These are phyloP conservation scores for Cryptosporidium ryanae DNA, from an alignment of 169 alveolate genomes.

Conservation along the genomic window DNA sequence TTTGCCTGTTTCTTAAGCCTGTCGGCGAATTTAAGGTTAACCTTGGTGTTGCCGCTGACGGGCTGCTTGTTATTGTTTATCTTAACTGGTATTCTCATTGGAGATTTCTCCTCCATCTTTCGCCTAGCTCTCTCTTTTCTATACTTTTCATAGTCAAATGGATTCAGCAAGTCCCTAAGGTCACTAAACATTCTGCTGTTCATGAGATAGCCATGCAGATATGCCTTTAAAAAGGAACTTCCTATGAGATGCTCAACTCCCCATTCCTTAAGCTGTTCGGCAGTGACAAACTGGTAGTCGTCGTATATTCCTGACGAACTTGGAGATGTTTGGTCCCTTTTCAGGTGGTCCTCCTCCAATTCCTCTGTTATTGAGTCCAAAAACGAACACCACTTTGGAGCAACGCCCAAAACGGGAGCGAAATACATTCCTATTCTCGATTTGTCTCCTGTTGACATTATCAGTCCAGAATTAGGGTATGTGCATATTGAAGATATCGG, in stretches of 20 bases:
- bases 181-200: constrained; percentile 88
- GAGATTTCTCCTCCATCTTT: constrained; percentile 85
- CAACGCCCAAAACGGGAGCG: constrained; percentile 93
- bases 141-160: constrained; percentile 85
- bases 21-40: constrained; percentile 75
- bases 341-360: constrained; percentile 88
- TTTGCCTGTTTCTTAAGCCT: constrained; percentile 61
- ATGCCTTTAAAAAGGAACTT: constrained; percentile 92
- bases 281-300: constrained; percentile 93
- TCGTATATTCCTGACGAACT: constrained; percentile 87
- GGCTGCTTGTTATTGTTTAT: constrained; percentile 1
- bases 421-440: constrained; percentile 92
- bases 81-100: constrained; percentile 84
- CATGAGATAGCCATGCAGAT: constrained; percentile 95
- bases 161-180: constrained; percentile 85
- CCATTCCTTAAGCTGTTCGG: constrained; percentile 91
- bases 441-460: constrained; percentile 93
- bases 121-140: constrained; percentile 82
- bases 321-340: constrained; percentile 58
- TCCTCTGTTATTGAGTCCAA: constrained; percentile 96
- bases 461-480: constrained; percentile 91
- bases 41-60: constrained; percentile 62
- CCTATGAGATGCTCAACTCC: constrained; percentile 93
- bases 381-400: constrained; percentile 97
- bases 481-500: constrained; percentile 85